Percentiles rank a stretch among this genome's conserved stretches.
phyloP scores from a whole-genome alignment of 495 filamentous ascomycete genomes.

The Parathielavia hyrcaniae region DNA sequence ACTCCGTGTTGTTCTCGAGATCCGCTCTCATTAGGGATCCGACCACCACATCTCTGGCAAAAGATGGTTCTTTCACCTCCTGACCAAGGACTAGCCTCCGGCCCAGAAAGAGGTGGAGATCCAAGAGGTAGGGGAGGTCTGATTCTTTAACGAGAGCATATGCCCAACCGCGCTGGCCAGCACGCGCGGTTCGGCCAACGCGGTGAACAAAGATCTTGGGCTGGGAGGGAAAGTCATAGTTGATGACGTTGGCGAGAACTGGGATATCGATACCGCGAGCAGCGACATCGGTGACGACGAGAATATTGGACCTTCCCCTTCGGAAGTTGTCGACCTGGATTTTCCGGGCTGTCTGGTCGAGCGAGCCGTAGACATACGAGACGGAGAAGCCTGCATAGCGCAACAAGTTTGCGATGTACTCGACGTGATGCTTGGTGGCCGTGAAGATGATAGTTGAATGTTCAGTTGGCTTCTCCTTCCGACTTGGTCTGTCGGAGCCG shows the following conservation, averaged over 20 bases:
- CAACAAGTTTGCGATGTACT: conserved; percentile 75
- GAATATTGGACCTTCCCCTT: conserved; percentile 72
- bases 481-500: conserved; percentile 43
- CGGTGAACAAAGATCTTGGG: conserved; percentile 96
- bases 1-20: conserved; percentile 68
- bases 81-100: conserved; percentile 67
- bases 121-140: conserved; percentile 84
- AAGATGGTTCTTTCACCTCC: conserved; percentile 54
- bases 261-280: conserved; percentile 98
- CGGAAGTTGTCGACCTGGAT: conserved; percentile 86
- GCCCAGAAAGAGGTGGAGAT: conserved; percentile 90
- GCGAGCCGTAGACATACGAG: conserved; percentile 85
- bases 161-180: conserved; percentile 86
- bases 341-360: conserved; percentile 88
- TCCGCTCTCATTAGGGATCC: conserved; percentile 63
- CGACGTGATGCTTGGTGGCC: conserved; percentile 96
- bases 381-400: conserved; percentile 71
- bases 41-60: conserved; percentile 71
- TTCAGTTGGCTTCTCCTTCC: conserved; percentile 53
- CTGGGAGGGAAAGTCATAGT: conserved; percentile 96
- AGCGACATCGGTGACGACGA: conserved; percentile 97
- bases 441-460: conserved; percentile 92
- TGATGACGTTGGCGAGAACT: conserved; percentile 92
- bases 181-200: conserved; percentile 90
- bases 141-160: conserved; percentile 82